Base-by-base conservation (phyloP, 228 moss, liverwort and hornwort species). In the Sphagnum magellanicum region DNA sequence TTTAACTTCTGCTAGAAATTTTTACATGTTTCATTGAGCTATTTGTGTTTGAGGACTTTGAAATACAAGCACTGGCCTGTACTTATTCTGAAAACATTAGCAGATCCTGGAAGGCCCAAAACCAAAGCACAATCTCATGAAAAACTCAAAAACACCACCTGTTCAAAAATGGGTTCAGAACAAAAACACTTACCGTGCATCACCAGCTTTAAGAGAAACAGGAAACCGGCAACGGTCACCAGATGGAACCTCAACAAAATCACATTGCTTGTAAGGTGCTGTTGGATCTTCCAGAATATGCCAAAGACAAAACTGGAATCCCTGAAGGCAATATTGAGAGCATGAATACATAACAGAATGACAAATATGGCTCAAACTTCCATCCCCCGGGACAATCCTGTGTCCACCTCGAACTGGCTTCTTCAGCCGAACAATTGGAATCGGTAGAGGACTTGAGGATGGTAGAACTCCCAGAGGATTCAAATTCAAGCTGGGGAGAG, bases 231-330 rank as follows among this genome's bases (percentile, higher is more conserved):
- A 96, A 52, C 82, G 84, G 50, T 89, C 92, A 79, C 73, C 61
- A 65, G 80, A 77, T 57, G 83, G 76, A 48, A 72, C 52, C 70
- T 92, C 92, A 63, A 81, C 49, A 53, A 84, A 91, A 47, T 91
- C 93, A 73, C 96, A 96, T 75, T 90, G 91, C 80, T 87, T 96
- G 70, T 96, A 96, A 49, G 92, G 92, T 2, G 95, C 89, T 52
- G 66, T 68, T 17, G 79, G 69, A 73, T 96, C 96, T 84, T 96
- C 92, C 73, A 96, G 70, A 59, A 96, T 89, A 76, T 96, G 96
- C 83, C 88, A 86, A 10, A 96, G 80, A 74, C 96, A 96, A 63
- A 83, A 92, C 75, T 78, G 82, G 72, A 66, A 83, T 11, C 89
- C 96, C 77, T 92, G 91, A n/a, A 96, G 69, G 73, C 91, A 87